phyloP scores from a whole-genome alignment of 2,329 filamentous ascomycete species.

The Penicillium sp. region DNA sequence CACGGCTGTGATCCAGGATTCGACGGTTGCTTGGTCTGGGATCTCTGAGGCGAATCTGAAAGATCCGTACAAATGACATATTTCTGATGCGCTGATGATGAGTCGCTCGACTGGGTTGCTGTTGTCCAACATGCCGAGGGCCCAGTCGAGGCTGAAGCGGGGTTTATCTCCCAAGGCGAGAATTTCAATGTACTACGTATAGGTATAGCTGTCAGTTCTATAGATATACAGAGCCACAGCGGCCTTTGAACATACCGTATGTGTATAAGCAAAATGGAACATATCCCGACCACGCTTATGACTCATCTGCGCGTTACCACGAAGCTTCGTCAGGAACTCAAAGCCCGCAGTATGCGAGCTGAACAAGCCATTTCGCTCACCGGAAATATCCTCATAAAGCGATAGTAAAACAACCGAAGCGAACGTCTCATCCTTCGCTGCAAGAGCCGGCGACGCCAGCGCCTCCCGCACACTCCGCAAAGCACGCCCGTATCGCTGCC shows the following conservation, averaged over 20 bases:
- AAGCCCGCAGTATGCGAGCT: constrained; percentile 39
- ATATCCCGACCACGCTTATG: constrained; percentile 34
- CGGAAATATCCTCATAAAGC: constrained; percentile 40
- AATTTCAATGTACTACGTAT: constrained; percentile 35
- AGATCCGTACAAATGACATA: constrained; percentile 29
- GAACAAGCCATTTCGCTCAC: constrained; percentile 34
- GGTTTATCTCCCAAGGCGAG: constrained; percentile 34
- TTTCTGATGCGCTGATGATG: constrained; percentile 30
- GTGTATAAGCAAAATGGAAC: constrained; percentile 38
- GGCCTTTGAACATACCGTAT: constrained; percentile 27
- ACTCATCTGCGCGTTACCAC: constrained; percentile 31
- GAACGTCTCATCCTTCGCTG: constrained; percentile 38
- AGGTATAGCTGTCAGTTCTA: constrained; percentile 4
- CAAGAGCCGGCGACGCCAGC: constrained; percentile 29
- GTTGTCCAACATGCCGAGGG: constrained; percentile 26
- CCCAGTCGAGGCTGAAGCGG: constrained; percentile 30
- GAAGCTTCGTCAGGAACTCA: constrained; percentile 34
- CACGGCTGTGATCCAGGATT: constrained; percentile 25
- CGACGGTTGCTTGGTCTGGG: constrained; percentile 19
- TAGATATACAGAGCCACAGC: too few species aligned
- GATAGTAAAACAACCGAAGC: constrained; percentile 37
- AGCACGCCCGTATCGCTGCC: constrained; percentile 33
- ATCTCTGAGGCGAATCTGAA: constrained; percentile 18
- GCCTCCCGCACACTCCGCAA: constrained; percentile 30
- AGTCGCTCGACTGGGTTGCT: constrained; percentile 33